Evolutionary conservation across 805 yeast genomes (phyloP).

Genomic region (Candida cerambycidarum): DNA sequence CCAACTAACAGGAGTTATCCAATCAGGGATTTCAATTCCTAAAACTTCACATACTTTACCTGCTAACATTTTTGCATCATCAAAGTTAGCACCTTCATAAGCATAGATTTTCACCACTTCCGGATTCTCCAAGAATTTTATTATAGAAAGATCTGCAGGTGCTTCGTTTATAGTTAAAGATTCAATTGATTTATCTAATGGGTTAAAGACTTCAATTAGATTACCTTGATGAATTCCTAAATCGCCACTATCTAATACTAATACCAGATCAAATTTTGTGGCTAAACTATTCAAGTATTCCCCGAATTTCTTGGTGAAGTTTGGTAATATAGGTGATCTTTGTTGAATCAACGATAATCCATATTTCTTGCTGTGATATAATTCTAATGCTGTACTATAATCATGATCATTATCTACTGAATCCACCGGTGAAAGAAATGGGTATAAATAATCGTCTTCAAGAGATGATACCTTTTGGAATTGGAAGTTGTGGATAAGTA

Average conservation of each 20-base stretch:
- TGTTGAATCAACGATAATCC: slow-evolving; percentile 69
- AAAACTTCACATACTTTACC: slow-evolving; percentile 23
- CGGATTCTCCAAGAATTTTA: slow-evolving; percentile 7
- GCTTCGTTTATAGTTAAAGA: slow-evolving; percentile 12
- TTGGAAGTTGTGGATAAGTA: slow-evolving; percentile 63
- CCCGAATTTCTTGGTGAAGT: slow-evolving; percentile 51
- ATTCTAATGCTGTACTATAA: slow-evolving; percentile 63
- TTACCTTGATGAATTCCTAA: slow-evolving; percentile 48
- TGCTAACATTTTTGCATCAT: slow-evolving; percentile 63
- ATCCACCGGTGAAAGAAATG: slow-evolving; percentile 82
- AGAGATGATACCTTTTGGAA: slow-evolving; percentile 54
- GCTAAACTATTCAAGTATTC: slow-evolving; percentile 52
- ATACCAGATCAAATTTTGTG: slow-evolving; percentile 41
- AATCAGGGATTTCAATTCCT: slow-evolving; percentile 17
- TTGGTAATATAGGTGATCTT: slow-evolving; percentile 80
- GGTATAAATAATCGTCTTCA: slow-evolving; percentile 64
- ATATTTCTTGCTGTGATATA: slow-evolving; percentile 45
- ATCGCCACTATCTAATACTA: slow-evolving; percentile 72
- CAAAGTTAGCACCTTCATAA: slow-evolving; percentile 87
- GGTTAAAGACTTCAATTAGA: slow-evolving; percentile 27
- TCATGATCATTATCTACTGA: slow-evolving; percentile 24
- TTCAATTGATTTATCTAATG: slow-evolving; percentile 30
- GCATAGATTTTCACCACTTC: slow-evolving; percentile 56
- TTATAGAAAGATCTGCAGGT: slow-evolving; percentile 4
- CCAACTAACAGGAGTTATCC: slow-evolving; percentile 78